These are phyloP conservation scores for Amyloporia xantha DNA, from an alignment of 768 basidiomycete species.

Conservation along the genomic window DNA sequence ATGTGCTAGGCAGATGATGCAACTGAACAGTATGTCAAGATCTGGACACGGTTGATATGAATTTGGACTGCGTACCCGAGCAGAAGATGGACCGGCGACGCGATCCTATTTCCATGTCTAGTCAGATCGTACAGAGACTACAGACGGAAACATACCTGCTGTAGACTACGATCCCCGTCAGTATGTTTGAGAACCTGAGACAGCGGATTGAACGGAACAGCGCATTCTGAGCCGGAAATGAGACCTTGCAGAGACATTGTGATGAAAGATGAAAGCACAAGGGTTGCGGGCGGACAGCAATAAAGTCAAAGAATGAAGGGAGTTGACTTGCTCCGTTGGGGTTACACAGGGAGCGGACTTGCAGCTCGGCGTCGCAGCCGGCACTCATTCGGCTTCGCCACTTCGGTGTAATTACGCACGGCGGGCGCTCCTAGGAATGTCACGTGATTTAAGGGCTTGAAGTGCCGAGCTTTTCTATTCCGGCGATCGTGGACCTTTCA, in stretches of 20 bases:
- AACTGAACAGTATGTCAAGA: constrained; percentile 37
- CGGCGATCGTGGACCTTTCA: no score
- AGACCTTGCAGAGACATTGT: constrained; percentile 72
- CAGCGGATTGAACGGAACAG: constrained; percentile 76
- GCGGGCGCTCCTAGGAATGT: no score
- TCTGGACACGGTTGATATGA: background rate
- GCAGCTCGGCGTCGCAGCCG: background rate
- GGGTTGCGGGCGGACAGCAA: background rate
- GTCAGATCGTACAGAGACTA: background rate
- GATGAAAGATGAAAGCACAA: background rate
- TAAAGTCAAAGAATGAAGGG: background rate
- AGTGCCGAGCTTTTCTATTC: no score
- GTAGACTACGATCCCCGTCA: constrained; percentile 81
- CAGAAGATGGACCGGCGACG: constrained; percentile 64
- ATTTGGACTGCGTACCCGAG: constrained; percentile 40
- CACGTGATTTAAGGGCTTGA: no score
- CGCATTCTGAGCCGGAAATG: constrained; percentile 88
- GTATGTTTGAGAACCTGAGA: constrained; percentile 87
- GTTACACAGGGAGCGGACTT: background rate
- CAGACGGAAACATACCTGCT: constrained; percentile 67
- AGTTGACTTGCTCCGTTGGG: no score
- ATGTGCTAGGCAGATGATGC: constrained; percentile 65
- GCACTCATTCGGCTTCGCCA: background rate
- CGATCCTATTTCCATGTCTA: constrained; percentile 77
- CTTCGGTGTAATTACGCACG: constrained; percentile 2